Percentiles rank a stretch among this genome's conserved stretches.
phyloP scores from a whole-genome alignment of 495 filamentous ascomycete genomes.

The Acidiella bohemica region DNA sequence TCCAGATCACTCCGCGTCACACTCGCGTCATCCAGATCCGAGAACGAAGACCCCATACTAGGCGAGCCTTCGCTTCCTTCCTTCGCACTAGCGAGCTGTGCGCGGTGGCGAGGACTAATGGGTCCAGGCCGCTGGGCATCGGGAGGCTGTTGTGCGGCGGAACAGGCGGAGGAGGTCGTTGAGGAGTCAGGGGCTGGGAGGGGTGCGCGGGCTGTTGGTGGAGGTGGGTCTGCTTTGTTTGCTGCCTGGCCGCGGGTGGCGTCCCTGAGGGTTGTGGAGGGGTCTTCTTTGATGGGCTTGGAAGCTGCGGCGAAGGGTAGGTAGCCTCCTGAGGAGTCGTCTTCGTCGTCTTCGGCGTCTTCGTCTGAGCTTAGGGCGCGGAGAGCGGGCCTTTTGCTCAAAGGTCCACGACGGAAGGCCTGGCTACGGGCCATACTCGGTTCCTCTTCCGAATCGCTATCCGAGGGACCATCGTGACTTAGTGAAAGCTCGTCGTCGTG shows the following conservation, averaged over 20 bases:
- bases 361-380: slow-evolving; percentile 20
- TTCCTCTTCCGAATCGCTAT: slow-evolving; percentile 27
- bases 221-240: not conserved
- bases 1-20: slow-evolving; percentile 90
- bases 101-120: slow-evolving; percentile 42
- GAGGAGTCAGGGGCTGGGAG: slow-evolving; percentile 20
- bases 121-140: slow-evolving; percentile 21
- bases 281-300: slow-evolving; percentile 34
- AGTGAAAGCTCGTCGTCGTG: slow-evolving; percentile 22
- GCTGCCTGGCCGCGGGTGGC: slow-evolving; percentile 21
- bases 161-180: slow-evolving; percentile 17
- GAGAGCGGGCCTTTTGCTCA: slow-evolving; percentile 22
- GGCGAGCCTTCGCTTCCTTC: slow-evolving; percentile 75
- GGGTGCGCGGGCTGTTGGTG: not conserved
- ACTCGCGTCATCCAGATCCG: slow-evolving; percentile 89
- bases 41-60: slow-evolving; percentile 96
- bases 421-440: slow-evolving; percentile 23
- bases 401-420: slow-evolving; percentile 32
- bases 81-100: slow-evolving; percentile 8
- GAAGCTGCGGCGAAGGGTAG: slow-evolving; percentile 42
- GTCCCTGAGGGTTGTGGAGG: slow-evolving; percentile 48
- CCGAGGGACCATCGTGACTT: slow-evolving; percentile 27
- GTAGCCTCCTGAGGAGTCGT: slow-evolving; percentile 49
- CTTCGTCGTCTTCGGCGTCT: slow-evolving; percentile 38
- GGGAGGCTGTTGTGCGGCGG: slow-evolving; percentile 16